Base-by-base conservation (phyloP, 2,329 filamentous ascomycete genomes). In the Penicillium fuscoglaucum region DNA sequence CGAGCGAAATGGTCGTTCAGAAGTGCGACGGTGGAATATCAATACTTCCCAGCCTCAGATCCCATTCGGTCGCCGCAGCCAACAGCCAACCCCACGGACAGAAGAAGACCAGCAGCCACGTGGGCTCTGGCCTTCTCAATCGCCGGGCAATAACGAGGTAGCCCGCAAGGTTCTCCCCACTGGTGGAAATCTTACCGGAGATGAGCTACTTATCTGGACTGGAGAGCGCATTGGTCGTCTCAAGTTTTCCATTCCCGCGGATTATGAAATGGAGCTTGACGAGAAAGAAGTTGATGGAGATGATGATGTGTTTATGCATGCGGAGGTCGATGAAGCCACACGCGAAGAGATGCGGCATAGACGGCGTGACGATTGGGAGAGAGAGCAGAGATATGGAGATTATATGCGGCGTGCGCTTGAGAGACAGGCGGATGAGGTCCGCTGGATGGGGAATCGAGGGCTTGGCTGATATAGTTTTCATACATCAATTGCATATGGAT, bases 181-280 rank as follows among this genome's bases (percentile, higher is more conserved):
- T 47, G 74, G 75, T 28, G 69, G 67, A 6, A 75, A 74, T 46
- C 67, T 79, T 48, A 70, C 62, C 28, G 75, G 84, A 50, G 87
- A 91, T 67, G 88, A 93, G 66, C 75, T 97, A 13, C 74, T 96
- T 4, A 80, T 96, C 47, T 96, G 92, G 92, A 96, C 92, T 0
- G 93, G 91, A 19, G 91, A 96, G 58, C 87, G 87, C 62, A 78
- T 96, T 47, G 93, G 91, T 0, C 79, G 95, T 58, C 74, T 96
- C 21, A 81, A 78, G 55, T 90, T 90, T 69, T 84, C 86, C 1
- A 76, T 79, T 45, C 61, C 62, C 3, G 47, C 40, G 70, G 74
- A 67, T 74, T 45, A 69, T 39, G 71, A 72, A 12, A 44, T 57
- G n/a, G 61, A 57, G 29, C 69, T 74, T 26, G 72, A 74, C 6